A percentile compares a stretch with the other conserved stretches of the same genome.
phyloP scores from a whole-genome alignment of 129 eudicot species.

The Cynara cardunculus region DNA sequence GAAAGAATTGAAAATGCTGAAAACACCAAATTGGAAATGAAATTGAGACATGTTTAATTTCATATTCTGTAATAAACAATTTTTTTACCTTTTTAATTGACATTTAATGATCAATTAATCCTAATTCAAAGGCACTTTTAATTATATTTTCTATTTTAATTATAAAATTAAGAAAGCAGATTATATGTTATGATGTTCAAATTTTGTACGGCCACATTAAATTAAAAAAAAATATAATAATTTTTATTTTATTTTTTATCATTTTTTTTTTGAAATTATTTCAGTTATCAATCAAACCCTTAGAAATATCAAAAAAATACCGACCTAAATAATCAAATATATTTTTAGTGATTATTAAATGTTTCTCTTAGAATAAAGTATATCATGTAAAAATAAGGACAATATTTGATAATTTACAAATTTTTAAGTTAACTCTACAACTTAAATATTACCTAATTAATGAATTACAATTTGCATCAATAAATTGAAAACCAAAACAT shows the following conservation, averaged over 20 bases:
- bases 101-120: neutral
- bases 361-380: no score
- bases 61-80: neutral
- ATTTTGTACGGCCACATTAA: neutral
- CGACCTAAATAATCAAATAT: neutral
- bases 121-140: neutral
- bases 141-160: neutral
- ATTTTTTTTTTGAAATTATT: no score
- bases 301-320: neutral
- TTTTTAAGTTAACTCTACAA: neutral
- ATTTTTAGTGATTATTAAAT: no score
- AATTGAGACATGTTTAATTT: neutral
- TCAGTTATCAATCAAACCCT: neutral
- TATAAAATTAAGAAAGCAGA: neutral
- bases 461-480: neutral
- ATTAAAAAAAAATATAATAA: no score
- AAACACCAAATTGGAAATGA: neutral
- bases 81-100: neutral
- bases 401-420: neutral
- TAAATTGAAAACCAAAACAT: neutral
- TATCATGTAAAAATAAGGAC: neutral
- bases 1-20: neutral
- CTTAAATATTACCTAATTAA: neutral
- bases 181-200: neutral
- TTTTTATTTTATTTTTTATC: no score